phyloP scores from a whole-genome alignment of 129 eudicot species.

The Deinandra increscens region DNA sequence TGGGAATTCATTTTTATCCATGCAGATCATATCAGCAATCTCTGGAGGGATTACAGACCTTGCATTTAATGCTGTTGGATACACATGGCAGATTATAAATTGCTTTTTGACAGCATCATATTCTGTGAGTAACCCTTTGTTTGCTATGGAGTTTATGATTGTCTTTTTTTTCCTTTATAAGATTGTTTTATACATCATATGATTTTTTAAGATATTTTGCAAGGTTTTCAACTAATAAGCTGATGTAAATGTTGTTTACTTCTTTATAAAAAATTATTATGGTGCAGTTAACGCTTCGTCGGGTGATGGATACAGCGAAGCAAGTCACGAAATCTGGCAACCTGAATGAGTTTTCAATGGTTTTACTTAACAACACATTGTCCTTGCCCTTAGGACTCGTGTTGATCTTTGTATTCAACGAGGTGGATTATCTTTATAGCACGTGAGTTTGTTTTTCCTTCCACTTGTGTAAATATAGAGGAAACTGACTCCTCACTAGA shows the following conservation, averaged over 20 bases:
- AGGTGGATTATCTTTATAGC: conserved; percentile 77
- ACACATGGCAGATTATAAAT: conserved; percentile 88
- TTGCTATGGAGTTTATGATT: conserved; percentile 13
- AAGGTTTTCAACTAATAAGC: background rate
- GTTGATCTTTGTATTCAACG: conserved; percentile 67
- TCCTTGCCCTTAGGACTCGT: conserved; percentile 83
- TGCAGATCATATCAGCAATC: conserved; percentile 94
- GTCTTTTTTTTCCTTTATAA: background rate
- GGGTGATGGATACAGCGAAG: conserved; percentile 97
- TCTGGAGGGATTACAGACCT: conserved; percentile 95
- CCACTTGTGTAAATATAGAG: background rate
- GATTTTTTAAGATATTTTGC: background rate
- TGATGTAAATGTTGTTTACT: background rate
- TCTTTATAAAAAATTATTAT: conserved; percentile 21
- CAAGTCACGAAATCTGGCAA: conserved; percentile 92
- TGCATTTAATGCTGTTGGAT: conserved; percentile 90
- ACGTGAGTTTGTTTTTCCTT: conserved; percentile 63
- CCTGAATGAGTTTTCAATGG: conserved; percentile 94
- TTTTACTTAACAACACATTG: conserved; percentile 82
- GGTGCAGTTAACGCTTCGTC: conserved; percentile 81
- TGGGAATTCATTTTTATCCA: conserved; percentile 7
- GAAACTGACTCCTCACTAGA: background rate
- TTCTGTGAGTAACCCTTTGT: conserved; percentile 64
- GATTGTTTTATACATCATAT: background rate
- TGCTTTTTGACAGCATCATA: conserved; percentile 96